Evolutionary conservation across 2,329 filamentous ascomycete genomes (phyloP).

Genomic region (Apiospora malaysiana): DNA sequence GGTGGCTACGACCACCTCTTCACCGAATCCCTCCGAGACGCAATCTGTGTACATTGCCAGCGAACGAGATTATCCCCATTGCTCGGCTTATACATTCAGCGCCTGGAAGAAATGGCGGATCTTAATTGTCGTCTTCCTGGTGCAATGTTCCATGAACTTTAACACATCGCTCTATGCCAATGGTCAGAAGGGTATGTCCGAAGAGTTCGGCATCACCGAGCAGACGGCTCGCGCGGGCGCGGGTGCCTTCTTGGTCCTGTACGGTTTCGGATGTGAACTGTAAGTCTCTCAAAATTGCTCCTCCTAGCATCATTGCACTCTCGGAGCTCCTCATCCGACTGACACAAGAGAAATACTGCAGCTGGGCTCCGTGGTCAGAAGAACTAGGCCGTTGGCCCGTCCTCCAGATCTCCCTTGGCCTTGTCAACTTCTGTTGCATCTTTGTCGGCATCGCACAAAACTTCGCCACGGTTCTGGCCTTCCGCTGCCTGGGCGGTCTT

Average conservation of each 20-base stretch:
- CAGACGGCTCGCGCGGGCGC: constrained; percentile 54
- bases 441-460: constrained; percentile 49
- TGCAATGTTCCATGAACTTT: constrained; percentile 63
- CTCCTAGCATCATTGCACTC: not conserved
- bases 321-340: not conserved
- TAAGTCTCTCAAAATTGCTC: constrained; percentile 26
- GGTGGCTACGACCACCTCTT: too few species aligned
- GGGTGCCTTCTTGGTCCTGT: constrained; percentile 55
- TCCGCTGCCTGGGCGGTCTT: constrained; percentile 55
- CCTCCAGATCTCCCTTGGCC: constrained; percentile 54
- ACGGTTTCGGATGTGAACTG: constrained; percentile 66
- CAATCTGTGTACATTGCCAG: constrained; percentile 39
- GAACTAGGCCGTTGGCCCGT: constrained; percentile 59
- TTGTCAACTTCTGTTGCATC: constrained; percentile 62
- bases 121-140: constrained; percentile 55
- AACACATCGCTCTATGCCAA: constrained; percentile 60
- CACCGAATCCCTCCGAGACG: too few species aligned
- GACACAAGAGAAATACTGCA: constrained; percentile 42
- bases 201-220: constrained; percentile 51
- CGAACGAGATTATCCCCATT: constrained; percentile 54
- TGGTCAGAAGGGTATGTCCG: constrained; percentile 49
- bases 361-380: constrained; percentile 62
- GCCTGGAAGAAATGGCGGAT: constrained; percentile 58
- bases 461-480: constrained; percentile 48
- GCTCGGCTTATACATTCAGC: constrained; percentile 51